Conservation (phyloP, 2,329 filamentous ascomycete genomes). For the Calonectria crousiana region DNA sequence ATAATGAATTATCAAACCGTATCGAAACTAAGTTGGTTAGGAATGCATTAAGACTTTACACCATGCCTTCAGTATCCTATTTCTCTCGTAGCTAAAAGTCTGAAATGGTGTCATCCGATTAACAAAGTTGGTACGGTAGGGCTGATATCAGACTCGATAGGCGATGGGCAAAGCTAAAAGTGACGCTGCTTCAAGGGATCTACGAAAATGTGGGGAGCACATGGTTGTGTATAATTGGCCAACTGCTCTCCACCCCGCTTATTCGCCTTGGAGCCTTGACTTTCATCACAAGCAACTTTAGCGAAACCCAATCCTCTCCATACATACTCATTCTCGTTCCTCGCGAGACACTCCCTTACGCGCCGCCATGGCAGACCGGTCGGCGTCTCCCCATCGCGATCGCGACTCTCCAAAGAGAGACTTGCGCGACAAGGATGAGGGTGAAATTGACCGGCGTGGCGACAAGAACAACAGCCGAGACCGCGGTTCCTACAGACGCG, state of each 20-base stretch:
- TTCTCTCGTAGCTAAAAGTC: neutral
- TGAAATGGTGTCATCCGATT: neutral
- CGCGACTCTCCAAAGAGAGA: constrained; percentile 15
- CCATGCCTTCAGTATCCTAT: neutral
- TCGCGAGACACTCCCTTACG: neutral
- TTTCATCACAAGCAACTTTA: constrained; percentile 12
- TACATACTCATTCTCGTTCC: constrained; percentile 3
- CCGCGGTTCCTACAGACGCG: constrained; percentile 6
- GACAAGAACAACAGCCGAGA: constrained; percentile 14
- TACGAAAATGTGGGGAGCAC: constrained; percentile 16
- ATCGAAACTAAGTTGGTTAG: no score
- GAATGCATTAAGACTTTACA: neutral
- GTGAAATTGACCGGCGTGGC: neutral
- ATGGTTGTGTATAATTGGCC: neutral
- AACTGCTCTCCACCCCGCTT: neutral
- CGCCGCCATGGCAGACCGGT: constrained; percentile 21
- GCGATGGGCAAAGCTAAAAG: neutral
- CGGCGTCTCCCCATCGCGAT: constrained; percentile 19
- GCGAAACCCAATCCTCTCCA: constrained; percentile 7
- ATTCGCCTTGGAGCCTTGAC: constrained; percentile 13
- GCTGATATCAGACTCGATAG: neutral
- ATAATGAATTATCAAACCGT: neutral
- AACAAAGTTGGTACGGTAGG: neutral
- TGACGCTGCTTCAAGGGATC: neutral
- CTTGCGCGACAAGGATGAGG: constrained; percentile 8